phyloP scores from a whole-genome alignment of 164 flowering plant species.

The Magnolia sinica region DNA sequence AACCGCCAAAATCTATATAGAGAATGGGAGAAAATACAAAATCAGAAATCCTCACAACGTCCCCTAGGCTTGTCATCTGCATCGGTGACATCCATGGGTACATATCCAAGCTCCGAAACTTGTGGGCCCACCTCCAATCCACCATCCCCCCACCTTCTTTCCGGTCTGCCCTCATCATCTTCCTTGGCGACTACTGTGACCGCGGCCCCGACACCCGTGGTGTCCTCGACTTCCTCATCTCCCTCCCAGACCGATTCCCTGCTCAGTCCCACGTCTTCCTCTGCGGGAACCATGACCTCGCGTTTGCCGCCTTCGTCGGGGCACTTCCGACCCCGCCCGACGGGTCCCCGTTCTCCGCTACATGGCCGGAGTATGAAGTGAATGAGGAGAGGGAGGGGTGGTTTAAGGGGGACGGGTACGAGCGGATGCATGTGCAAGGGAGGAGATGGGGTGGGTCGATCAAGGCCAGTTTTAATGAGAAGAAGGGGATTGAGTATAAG shows the following conservation, averaged over 20 bases:
- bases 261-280: constrained; percentile 80
- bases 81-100: constrained; percentile 92
- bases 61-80: constrained; percentile 31
- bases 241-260: constrained; percentile 62
- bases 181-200: constrained; percentile 96
- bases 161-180: constrained; percentile 60
- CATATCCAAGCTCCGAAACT: constrained; percentile 62
- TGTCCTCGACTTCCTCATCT: constrained; percentile 65
- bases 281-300: constrained; percentile 89
- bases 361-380: constrained; percentile 65
- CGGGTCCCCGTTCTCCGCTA: constrained; percentile 49
- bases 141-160: constrained; percentile 42
- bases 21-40: not conserved
- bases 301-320: constrained; percentile 76
- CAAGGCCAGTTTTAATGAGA: constrained; percentile 42
- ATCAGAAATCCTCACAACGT: not conserved
- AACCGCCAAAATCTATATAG: too few species aligned
- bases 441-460: constrained; percentile 87
- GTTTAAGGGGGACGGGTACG: constrained; percentile 74
- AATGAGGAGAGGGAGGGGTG: constrained; percentile 88
- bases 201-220: constrained; percentile 70
- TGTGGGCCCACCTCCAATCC: constrained; percentile 81
- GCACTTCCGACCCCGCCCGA: constrained; percentile 53
- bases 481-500: constrained; percentile 53
- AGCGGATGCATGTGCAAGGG: constrained; percentile 82